Conservation (phyloP, 495 filamentous ascomycete genomes). For the Immersiella caudata region DNA sequence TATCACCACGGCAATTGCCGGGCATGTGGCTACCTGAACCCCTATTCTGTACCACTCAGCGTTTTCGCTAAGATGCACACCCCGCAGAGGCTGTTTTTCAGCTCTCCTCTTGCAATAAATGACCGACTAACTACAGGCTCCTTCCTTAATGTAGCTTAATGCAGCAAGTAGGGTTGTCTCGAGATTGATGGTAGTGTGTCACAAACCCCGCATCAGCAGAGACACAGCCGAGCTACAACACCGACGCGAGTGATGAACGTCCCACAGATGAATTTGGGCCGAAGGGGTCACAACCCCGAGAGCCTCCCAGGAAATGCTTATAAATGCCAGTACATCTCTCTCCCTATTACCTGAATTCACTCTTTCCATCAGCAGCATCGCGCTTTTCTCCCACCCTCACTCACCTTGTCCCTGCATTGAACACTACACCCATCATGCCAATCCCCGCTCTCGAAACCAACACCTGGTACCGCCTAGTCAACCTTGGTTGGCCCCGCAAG, state of each 20-base stretch:
- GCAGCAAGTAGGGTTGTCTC: too few species aligned
- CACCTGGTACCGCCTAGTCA: conserved; percentile 11
- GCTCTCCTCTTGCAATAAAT: neutral
- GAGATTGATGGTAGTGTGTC: too few species aligned
- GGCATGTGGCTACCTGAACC: neutral
- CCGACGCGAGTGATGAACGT: too few species aligned
- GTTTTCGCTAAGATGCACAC: neutral
- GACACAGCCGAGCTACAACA: neutral
- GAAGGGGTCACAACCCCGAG: too few species aligned
- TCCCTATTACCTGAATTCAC: neutral
- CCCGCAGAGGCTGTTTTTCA: neutral
- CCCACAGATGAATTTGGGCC: too few species aligned
- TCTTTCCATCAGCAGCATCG: neutral
- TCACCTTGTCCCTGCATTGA: too few species aligned
- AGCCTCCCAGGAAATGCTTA: too few species aligned
- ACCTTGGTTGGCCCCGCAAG: neutral
- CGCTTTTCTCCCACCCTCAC: neutral
- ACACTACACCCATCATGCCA: neutral
- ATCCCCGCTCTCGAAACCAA: neutral
- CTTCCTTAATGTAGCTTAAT: too few species aligned
- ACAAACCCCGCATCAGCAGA: too few species aligned
- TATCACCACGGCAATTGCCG: too few species aligned
- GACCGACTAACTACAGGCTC: neutral
- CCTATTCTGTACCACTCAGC: neutral
- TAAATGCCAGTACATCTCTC: neutral